These are phyloP conservation scores for Parafenestella ontariensis DNA, from an alignment of 2,329 filamentous ascomycete genomes.

Conservation along the genomic window DNA sequence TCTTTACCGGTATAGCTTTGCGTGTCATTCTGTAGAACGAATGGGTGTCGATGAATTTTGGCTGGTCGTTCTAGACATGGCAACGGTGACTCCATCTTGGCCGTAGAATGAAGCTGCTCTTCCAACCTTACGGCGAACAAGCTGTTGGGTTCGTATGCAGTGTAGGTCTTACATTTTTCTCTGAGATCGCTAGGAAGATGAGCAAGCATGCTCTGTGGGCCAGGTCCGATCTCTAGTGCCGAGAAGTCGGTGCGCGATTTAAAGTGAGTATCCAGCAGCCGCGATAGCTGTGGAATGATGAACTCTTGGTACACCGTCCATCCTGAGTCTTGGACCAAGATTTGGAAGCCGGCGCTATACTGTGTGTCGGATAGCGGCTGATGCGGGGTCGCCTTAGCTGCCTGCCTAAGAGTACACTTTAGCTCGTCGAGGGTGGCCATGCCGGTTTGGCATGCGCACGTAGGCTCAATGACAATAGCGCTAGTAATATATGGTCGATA, in stretches of 20 bases:
- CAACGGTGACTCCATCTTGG: conserved; percentile 46
- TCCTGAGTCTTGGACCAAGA: conserved; percentile 48
- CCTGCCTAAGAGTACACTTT: too few relatives aligned
- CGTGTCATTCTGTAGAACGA: conserved; percentile 43
- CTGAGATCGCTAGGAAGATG: conserved; percentile 54
- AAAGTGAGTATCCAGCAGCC: conserved; percentile 53
- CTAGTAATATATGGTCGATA: too few relatives aligned
- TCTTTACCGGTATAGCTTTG: conserved; percentile 19
- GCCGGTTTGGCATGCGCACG: too few relatives aligned
- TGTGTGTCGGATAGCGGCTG: conserved; percentile 58
- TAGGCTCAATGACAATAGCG: too few relatives aligned
- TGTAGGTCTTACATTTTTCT: conserved; percentile 58
- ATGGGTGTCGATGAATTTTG: conserved; percentile 51
- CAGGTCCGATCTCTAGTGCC: conserved; percentile 66
- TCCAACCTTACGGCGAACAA: conserved; percentile 56
- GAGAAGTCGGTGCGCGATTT: conserved; percentile 55
- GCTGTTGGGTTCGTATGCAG: conserved; percentile 62
- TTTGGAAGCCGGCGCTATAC: conserved; percentile 59
- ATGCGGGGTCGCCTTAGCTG: too few relatives aligned
- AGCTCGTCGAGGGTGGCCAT: too few relatives aligned
- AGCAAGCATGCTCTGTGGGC: conserved; percentile 62
- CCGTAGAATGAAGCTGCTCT: conserved; percentile 49
- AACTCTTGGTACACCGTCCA: conserved; percentile 51
- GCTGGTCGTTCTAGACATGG: conserved; percentile 51
- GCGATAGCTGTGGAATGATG: conserved; percentile 53